Base-by-base conservation (phyloP, 2,329 filamentous ascomycete species). In the Trichoderma brevicompactum region DNA sequence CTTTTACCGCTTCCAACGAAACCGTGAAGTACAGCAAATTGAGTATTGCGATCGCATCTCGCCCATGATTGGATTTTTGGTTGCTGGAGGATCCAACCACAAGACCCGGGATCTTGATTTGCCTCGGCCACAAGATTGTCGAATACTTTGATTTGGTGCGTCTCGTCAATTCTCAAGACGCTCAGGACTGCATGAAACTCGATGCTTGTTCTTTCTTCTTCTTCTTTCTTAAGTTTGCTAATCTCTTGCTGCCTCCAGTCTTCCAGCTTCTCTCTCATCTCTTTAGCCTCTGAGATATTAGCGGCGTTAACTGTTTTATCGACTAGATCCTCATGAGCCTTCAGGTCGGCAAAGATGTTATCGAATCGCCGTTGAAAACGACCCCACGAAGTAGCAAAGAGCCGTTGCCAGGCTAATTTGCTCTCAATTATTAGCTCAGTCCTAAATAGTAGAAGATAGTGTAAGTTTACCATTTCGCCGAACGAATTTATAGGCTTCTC, bases 401-500 rank as follows among this genome's bases (percentile, higher is more conserved):
- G 70, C 55, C 13, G 70, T 53, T n/a, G 72, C 69, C 67, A 74
- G 68, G 6, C 69, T 54, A 8, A 2, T 2, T 0, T 4, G 72
- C 7, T 66, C 68, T 7, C 72, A 72, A 67, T n/a, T n/a, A n/a
- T n/a, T n/a, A n/a, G n/a, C n/a, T n/a, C n/a, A n/a, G n/a, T n/a
- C n/a, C n/a, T n/a, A n/a, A n/a, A n/a, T n/a, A n/a, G n/a, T n/a
- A n/a, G n/a, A n/a, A n/a, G n/a, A n/a, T n/a, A n/a, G n/a, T n/a
- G n/a, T 12, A 3, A 5, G 0, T 73, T 65, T 50, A 77, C 76
- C 59, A 15, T 70, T 75, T 34, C 75, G 67, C 0, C 75, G 71
- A 17, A 84, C 75, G 48, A 82, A 82, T 13, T 77, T 77, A 65
- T 85, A 84, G 0, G 81, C 79, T 2, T 77, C 53, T 23, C 76